These are phyloP conservation scores for Russula dissimulans DNA, from an alignment of 768 basidiomycete genomes.

Conservation along the genomic window DNA sequence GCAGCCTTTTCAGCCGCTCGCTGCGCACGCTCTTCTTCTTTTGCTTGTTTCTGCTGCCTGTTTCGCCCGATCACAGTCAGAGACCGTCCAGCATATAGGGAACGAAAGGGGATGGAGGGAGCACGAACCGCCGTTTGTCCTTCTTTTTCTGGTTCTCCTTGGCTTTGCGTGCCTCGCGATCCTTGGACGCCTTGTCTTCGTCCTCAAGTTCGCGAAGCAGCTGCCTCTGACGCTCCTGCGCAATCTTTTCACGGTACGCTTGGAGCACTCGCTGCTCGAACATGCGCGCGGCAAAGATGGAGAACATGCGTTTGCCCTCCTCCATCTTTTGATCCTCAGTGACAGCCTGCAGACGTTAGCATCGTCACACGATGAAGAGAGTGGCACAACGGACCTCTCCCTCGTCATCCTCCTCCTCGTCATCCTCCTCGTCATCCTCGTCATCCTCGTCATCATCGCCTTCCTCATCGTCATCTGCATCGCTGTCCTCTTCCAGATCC, in stretches of 20 bases:
- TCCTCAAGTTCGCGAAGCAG: conserved; percentile 92
- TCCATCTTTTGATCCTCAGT: conserved; percentile 99
- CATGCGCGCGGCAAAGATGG: conserved; percentile 98
- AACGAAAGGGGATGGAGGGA: conserved; percentile 3
- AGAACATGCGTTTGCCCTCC: conserved; percentile 99
- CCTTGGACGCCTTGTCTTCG: conserved; percentile 79
- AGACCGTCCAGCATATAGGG: conserved; percentile 4
- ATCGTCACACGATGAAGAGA: conserved; percentile 8
- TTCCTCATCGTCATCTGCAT: conserved; percentile 43
- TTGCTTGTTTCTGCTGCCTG: conserved; percentile 86
- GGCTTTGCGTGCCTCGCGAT: conserved; percentile 86
- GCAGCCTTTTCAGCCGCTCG: conserved; percentile 81
- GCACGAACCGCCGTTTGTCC: conserved; percentile 84
- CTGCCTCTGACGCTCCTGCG: conserved; percentile 90
- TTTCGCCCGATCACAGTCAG: not conserved
- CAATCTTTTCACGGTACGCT: conserved; percentile 93
- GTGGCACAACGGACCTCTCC: conserved; percentile 20
- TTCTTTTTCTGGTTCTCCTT: conserved; percentile 98
- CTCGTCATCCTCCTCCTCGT: conserved; percentile 45
- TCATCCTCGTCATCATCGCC: conserved; percentile 43
- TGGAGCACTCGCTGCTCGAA: conserved; percentile 97
- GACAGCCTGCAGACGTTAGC: conserved; percentile 43
- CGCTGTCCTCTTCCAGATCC: conserved; percentile 38
- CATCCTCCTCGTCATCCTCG: conserved; percentile 42
- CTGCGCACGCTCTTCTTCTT: conserved; percentile 83